Evolutionary conservation across 1,139 yeast species (phyloP), one percentile per base, ranked within the genome.

Genomic region (Debaryomyces nepalensis): DNA sequence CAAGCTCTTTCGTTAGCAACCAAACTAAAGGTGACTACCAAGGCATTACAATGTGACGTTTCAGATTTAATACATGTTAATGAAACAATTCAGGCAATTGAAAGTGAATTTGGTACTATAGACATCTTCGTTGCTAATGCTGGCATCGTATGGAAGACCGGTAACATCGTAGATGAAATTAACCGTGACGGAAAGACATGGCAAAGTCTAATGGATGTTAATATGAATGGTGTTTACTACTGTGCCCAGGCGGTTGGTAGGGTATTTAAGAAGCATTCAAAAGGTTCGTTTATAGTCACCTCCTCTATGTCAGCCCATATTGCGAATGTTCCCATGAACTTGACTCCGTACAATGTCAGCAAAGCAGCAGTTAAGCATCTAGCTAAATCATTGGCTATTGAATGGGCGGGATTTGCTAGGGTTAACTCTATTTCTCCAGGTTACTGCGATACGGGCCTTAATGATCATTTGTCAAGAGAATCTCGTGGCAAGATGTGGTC

Each of bases 241-340:
- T 70, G 77, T 54, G 68, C 75, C 42, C 70, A 70, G 56, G 57
- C 64, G 45, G 62, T 70, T 34, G 77, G 77, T 22, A 62, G 56
- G 45, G 59, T 70, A 34, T 71, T 71, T 61, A 61, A 61, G 49
- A 50, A 58, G 39, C 71, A 69, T 52, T 73, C 74, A 24, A 58
- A 56, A 32, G 77, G 87, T 26, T 72, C 82, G n/a, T 62, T 79
- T 49, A 69, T 81, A 47, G 77, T 79, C 69, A 78, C 82, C 38
- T 84, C 84, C 6, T 77, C 83, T 40, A 80, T 80, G 83, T 79
- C 85, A 26, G 86, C 80, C 33, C 77, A 78, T 55, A 80, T 81
- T 54, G 86, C 79, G 52, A 81, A 81, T 63, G 79, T 79, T 57
- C 87, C 87, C 35, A 82, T 81, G 59, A 79, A 79, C 40, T 86